Percentiles rank a stretch among this genome's conserved stretches.
phyloP scores from a whole-genome alignment of 164 flowering plant species.

The Umbilicus rupestris region DNA sequence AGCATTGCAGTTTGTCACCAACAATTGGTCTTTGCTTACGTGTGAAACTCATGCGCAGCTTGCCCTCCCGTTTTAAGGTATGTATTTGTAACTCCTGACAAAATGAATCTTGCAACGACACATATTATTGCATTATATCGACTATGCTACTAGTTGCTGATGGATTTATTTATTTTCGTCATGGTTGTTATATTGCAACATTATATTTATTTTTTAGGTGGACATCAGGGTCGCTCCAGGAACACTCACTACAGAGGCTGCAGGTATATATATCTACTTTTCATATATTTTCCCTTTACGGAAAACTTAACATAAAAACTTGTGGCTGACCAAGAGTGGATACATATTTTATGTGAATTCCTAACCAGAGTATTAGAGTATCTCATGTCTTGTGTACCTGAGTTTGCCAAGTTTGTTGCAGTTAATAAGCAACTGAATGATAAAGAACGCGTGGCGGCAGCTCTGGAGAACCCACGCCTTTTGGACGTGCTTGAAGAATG shows the following conservation, averaged over 20 bases:
- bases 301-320: background rate
- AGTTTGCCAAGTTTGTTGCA: slow-evolving; percentile 23
- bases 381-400: background rate
- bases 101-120: background rate
- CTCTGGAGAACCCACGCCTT: slow-evolving; percentile 74
- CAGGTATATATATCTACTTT: slow-evolving; percentile 36
- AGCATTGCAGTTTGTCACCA: slow-evolving; percentile 81
- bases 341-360: background rate
- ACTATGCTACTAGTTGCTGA: background rate
- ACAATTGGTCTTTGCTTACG: slow-evolving; percentile 77
- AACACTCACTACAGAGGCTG: slow-evolving; percentile 78
- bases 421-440: slow-evolving; percentile 91
- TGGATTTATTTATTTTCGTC: background rate
- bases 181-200: background rate
- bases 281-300: background rate
- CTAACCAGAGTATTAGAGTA: too few relatives aligned
- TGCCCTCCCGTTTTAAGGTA: slow-evolving; percentile 89
- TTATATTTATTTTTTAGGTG: slow-evolving; percentile 30
- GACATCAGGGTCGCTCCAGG: slow-evolving; percentile 87
- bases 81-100: background rate
- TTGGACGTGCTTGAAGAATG: slow-evolving; percentile 80
- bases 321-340: background rate
- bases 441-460: slow-evolving; percentile 91
- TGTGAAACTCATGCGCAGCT: slow-evolving; percentile 65
- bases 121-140: background rate